Evolutionary conservation across 164 flowering plant genomes (phyloP).

Genomic region (Vitis rupestris): DNA sequence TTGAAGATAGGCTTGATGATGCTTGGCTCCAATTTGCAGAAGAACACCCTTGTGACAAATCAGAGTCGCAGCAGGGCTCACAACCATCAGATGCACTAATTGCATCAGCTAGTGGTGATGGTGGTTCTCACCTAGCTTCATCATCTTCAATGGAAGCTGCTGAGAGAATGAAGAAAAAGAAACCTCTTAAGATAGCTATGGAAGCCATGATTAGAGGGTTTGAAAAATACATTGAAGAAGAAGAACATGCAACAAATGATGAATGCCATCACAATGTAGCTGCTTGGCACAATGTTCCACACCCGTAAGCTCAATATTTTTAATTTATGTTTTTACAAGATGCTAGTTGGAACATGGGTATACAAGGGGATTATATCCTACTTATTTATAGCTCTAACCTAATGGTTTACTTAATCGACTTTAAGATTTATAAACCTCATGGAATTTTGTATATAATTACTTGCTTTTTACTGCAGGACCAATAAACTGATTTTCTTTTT

Average conservation of each 20-base stretch:
- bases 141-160: conserved; percentile 15
- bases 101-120: conserved; percentile 68
- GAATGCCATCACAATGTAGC: conserved; percentile 69
- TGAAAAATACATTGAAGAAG: conserved; percentile 52
- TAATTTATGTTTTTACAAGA: neutral
- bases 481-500: conserved; percentile 15
- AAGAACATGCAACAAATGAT: conserved; percentile 37
- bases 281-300: conserved; percentile 98
- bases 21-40: conserved; percentile 99
- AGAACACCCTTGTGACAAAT: conserved; percentile 47
- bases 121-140: conserved; percentile 63
- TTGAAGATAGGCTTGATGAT: conserved; percentile 88
- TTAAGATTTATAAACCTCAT: neutral
- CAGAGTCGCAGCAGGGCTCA: conserved; percentile 22
- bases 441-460: neutral
- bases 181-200: conserved; percentile 73
- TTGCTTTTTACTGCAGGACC: neutral
- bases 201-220: conserved; percentile 90
- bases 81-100: conserved; percentile 62
- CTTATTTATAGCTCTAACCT: neutral
- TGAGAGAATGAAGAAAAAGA: conserved; percentile 38
- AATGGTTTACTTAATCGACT: neutral
- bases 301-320: conserved; percentile 62
- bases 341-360: neutral
- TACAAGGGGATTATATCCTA: neutral